Evolutionary conservation across 1,284 basidiomycete genomes (phyloP).

Genomic region (Apiotrichum laibachii): DNA sequence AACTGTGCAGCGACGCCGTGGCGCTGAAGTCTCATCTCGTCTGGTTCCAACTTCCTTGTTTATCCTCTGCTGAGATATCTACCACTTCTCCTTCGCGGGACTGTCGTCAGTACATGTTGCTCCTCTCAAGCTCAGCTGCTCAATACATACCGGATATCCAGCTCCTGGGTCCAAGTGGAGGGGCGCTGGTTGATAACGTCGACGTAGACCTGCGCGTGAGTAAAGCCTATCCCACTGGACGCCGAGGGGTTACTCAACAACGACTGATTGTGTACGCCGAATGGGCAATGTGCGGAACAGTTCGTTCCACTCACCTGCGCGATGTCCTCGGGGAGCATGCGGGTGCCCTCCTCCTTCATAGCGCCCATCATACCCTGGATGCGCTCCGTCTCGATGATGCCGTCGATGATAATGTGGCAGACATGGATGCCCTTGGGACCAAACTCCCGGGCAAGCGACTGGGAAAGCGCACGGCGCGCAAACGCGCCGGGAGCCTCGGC

Average conservation of each 20-base stretch:
- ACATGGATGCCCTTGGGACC: slow-evolving; percentile 52
- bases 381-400: slow-evolving; percentile 41
- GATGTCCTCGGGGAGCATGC: slow-evolving; percentile 17
- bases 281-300: background rate
- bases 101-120: slow-evolving; percentile 4
- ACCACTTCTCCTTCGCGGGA: slow-evolving; percentile 18
- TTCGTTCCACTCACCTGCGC: slow-evolving; percentile 2
- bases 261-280: background rate
- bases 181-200: slow-evolving; percentile 44
- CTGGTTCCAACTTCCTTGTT: too few species aligned
- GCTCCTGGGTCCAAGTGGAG: slow-evolving; percentile 47
- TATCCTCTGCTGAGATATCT: background rate
- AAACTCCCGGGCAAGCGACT: slow-evolving; percentile 51
- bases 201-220: slow-evolving; percentile 32
- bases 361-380: slow-evolving; percentile 27
- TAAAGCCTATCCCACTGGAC: background rate
- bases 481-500: slow-evolving; percentile 42
- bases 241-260: too few species aligned
- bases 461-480: slow-evolving; percentile 36
- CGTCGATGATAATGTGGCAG: slow-evolving; percentile 51
- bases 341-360: slow-evolving; percentile 18
- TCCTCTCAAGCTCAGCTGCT: too few species aligned
- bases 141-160: slow-evolving; percentile 27
- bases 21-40: too few species aligned
- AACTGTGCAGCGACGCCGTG: too few species aligned